phyloP scores from a whole-genome alignment of 2,329 filamentous ascomycete genomes.

The Shiraia sp. region DNA sequence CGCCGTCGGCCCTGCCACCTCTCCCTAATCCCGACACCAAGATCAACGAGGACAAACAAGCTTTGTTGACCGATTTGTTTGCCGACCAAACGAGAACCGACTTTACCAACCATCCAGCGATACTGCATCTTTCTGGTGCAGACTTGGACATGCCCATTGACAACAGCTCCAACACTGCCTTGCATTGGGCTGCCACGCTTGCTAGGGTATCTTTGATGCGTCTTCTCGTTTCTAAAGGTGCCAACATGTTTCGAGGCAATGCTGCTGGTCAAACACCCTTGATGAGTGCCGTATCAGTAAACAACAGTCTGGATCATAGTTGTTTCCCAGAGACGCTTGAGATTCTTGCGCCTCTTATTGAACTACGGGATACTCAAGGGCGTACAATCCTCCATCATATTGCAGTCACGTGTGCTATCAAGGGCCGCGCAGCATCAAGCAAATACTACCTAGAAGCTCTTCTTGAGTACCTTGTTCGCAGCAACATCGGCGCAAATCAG shows the following conservation, averaged over 20 bases:
- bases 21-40: constrained; percentile 62
- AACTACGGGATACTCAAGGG: constrained; percentile 85
- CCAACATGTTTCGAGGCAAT: constrained; percentile 86
- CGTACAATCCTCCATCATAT: constrained; percentile 95
- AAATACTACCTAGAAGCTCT: constrained; percentile 95
- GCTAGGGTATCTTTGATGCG: constrained; percentile 82
- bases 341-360: constrained; percentile 84
- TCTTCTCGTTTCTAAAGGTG: constrained; percentile 79
- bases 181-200: constrained; percentile 95
- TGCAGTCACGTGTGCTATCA: constrained; percentile 91
- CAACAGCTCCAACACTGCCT: constrained; percentile 80
- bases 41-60: constrained; percentile 78
- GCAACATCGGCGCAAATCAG: constrained; percentile 51
- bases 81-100: constrained; percentile 66
- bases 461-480: constrained; percentile 90
- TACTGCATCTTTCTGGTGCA: constrained; percentile 72
- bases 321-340: constrained; percentile 91
- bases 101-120: constrained; percentile 73
- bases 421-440: constrained; percentile 86
- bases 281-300: constrained; percentile 89
- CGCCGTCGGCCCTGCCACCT: constrained; percentile 65
- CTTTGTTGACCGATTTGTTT: constrained; percentile 74
- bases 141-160: constrained; percentile 95
- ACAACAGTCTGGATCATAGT: constrained; percentile 89
- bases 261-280: constrained; percentile 87